Evolutionary conservation across 192 early-diverging fungal genomes (phyloP), one percentile per base, ranked within the genome.

Genomic region (Glomus cerebriforme): DNA sequence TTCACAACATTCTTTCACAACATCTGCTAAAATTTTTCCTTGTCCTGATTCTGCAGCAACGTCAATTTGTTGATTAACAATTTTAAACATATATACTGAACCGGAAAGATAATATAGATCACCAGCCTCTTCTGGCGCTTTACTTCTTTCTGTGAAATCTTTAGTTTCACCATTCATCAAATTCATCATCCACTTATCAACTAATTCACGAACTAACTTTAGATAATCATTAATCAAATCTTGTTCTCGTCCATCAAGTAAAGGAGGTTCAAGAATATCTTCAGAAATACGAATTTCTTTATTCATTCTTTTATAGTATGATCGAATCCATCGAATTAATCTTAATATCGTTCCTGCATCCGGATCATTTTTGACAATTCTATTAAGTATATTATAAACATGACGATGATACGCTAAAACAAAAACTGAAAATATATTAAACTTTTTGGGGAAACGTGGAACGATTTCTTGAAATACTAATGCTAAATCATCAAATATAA

Each of bases 61-160:
- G 76, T 96, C 94, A 24, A 99, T 90, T 85, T 99, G 97, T 86
- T 99, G 96, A 82, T 97, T 98, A 69, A 99, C 91, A 88, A 99
- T 98, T 84, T 98, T 95, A 86, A 99, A 99, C 82, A 99, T 87
- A 65, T 95, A 91, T 43, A 95, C 92, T 1, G 96, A 92, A 7
- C 92, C 93, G 17, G 93, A 85, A 35, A 97, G 90, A 81, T 96
- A 99, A 59, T 93, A 86, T 7, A 91, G 93, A 79, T 92, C 92
- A 29, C 90, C 87, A 81, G 93, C 93, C 74, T 87, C 85, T 78
- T 94, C 96, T 8, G 97, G 98, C 9, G 91, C 83, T 45, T 86
- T 81, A 24, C 87, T 77, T 45, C 96, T 87, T 59, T 91, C 82
- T 17, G 87, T 80, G 79, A 99, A 99, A 32, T 94, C 92, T 34